Percentiles rank a stretch among this genome's conserved stretches.
Evolutionary conservation across 257 asterid species (phyloP).

Genomic region (Penstemon davidsonii): DNA sequence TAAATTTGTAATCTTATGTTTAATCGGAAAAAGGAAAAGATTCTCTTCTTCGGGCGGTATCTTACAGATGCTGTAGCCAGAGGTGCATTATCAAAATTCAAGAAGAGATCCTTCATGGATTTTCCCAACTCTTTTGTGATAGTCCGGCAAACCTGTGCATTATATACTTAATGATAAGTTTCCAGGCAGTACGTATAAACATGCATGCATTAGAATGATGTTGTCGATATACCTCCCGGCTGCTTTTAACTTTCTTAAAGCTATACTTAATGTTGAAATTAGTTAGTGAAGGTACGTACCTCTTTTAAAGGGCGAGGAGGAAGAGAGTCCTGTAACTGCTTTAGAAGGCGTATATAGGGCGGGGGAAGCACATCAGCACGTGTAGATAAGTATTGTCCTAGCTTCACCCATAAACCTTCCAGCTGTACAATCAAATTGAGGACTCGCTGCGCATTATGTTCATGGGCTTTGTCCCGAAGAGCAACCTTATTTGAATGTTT

Average conservation of each 20-base stretch:
- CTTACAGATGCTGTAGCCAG: slow-evolving; percentile 98
- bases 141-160: slow-evolving; percentile 71
- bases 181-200: too few species aligned
- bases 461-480: slow-evolving; percentile 95
- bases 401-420: slow-evolving; percentile 98
- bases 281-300: slow-evolving; percentile 47
- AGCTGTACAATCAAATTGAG: slow-evolving; percentile 71
- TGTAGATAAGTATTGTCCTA: slow-evolving; percentile 94
- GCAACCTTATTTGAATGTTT: slow-evolving; percentile 60
- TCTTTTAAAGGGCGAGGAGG: slow-evolving; percentile 91
- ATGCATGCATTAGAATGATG: too few species aligned
- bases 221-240: too few species aligned
- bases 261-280: background rate
- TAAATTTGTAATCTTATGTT: too few species aligned
- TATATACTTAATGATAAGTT: slow-evolving; percentile 13
- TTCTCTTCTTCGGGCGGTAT: slow-evolving; percentile 11
- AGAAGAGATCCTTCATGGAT: slow-evolving; percentile 76
- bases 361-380: slow-evolving; percentile 99
- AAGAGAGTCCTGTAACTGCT: too few species aligned
- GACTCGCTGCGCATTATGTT: slow-evolving; percentile 86
- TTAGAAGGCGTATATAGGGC: too few species aligned
- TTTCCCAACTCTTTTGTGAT: slow-evolving; percentile 71
- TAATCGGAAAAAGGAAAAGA: background rate
- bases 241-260: too few species aligned
- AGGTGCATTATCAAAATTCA: slow-evolving; percentile 64